Evolutionary conservation across 805 yeast species (phyloP).

Genomic region (Vanderwaltozyma yarrowii): DNA sequence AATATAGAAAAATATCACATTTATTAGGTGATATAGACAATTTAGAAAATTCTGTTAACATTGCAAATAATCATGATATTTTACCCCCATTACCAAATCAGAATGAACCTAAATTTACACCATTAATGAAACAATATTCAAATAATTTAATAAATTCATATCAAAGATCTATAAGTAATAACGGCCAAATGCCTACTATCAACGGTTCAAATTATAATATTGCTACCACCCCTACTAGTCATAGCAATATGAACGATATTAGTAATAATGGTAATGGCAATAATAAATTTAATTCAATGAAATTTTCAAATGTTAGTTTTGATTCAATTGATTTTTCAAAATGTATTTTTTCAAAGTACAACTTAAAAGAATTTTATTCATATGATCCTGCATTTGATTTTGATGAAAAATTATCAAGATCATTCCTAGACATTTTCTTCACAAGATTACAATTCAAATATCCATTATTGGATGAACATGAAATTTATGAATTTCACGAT

Average conservation of each 20-base stretch:
- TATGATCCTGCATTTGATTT: constrained; percentile 44
- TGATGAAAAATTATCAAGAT: constrained; percentile 39
- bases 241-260: too few relatives aligned
- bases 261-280: neutral
- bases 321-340: constrained; percentile 33
- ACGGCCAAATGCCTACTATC: too few relatives aligned
- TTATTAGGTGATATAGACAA: constrained; percentile 15
- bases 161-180: neutral
- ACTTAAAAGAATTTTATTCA: constrained; percentile 36
- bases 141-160: neutral
- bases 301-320: constrained; percentile 19
- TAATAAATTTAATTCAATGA: neutral
- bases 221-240: too few relatives aligned
- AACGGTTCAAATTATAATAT: too few relatives aligned
- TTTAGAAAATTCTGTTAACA: neutral
- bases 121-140: neutral
- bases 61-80: neutral
- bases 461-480: constrained; percentile 44
- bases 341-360: constrained; percentile 38
- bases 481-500: constrained; percentile 40
- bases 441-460: constrained; percentile 46
- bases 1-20: constrained; percentile 33
- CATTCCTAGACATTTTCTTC: constrained; percentile 45
- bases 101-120: constrained; percentile 2
- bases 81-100: constrained; percentile 1